Conservation (phyloP, 352 stramenopile genomes). For the Aphanomyces cochlioides region DNA sequence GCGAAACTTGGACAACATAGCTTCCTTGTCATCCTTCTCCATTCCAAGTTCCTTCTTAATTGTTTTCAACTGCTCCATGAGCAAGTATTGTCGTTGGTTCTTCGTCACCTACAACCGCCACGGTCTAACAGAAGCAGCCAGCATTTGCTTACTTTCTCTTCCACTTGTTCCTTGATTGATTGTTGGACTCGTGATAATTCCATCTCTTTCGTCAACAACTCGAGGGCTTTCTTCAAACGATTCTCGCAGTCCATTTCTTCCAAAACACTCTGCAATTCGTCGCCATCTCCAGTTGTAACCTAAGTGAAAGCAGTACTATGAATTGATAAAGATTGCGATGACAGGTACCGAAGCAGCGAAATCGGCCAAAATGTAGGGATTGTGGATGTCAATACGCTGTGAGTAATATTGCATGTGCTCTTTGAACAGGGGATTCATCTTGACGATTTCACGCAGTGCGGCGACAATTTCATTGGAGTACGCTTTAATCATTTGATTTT, state of each 20-base stretch:
- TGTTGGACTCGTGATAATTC: conserved; percentile 96
- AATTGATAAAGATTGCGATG: not conserved
- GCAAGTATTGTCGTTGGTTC: conserved; percentile 96
- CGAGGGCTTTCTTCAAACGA: conserved; percentile 93
- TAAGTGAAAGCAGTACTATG: conserved; percentile 18
- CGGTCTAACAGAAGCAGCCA: too few species aligned
- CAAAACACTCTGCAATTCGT: conserved; percentile 92
- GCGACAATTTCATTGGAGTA: conserved; percentile 98
- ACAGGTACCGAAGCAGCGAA: conserved; percentile 85
- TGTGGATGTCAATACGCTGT: conserved; percentile 91
- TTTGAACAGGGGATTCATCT: conserved; percentile 96
- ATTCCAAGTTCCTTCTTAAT: conserved; percentile 99
- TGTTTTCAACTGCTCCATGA: conserved; percentile 98
- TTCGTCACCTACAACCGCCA: conserved; percentile 85
- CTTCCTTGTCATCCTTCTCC: conserved; percentile 99
- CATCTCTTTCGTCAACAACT: conserved; percentile 96
- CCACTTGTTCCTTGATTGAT: conserved; percentile 93
- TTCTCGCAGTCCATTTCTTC: conserved; percentile 95
- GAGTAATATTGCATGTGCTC: conserved; percentile 98
- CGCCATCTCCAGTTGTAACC: conserved; percentile 90
- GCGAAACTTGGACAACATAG: conserved; percentile 95
- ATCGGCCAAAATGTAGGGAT: conserved; percentile 97
- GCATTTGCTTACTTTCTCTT: conserved; percentile 49
- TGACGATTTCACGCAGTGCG: conserved; percentile 95
- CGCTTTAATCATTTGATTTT: conserved; percentile 90